Evolutionary conservation across 164 flowering plant species (phyloP).

Genomic region (Tinospora cordifolia): DNA sequence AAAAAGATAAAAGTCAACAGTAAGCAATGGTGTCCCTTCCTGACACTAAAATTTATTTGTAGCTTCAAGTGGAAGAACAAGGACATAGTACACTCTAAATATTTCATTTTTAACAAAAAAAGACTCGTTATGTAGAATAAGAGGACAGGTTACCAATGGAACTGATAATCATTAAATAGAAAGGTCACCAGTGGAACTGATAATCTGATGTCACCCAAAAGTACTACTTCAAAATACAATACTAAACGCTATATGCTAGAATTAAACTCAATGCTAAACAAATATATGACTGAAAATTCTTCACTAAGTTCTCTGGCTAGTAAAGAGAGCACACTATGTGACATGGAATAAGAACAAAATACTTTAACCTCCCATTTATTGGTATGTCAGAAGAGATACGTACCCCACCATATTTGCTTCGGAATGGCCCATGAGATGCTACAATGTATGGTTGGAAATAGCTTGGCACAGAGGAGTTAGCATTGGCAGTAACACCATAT

Average conservation of each 20-base stretch:
- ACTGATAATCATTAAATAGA: not conserved
- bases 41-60: not conserved
- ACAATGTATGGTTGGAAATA: conserved; percentile 90
- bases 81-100: not conserved
- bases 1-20: not conserved
- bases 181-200: too few relatives aligned
- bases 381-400: conserved; percentile 16
- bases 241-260: not conserved
- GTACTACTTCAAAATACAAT: not conserved
- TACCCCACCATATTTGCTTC: conserved; percentile 75
- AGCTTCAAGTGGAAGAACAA: not conserved
- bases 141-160: not conserved
- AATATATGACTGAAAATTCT: too few relatives aligned
- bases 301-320: too few relatives aligned
- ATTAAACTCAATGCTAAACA: not conserved
- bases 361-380: not conserved
- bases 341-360: not conserved
- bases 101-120: not conserved
- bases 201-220: not conserved
- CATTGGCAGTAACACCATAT: conserved; percentile 66
- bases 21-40: not conserved
- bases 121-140: not conserved
- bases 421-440: conserved; percentile 93
- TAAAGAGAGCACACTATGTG: not conserved
- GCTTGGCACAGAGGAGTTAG: conserved; percentile 77